These are phyloP conservation scores for Auriculariales sp. DNA, from an alignment of 768 basidiomycete species.

Conservation along the genomic window DNA sequence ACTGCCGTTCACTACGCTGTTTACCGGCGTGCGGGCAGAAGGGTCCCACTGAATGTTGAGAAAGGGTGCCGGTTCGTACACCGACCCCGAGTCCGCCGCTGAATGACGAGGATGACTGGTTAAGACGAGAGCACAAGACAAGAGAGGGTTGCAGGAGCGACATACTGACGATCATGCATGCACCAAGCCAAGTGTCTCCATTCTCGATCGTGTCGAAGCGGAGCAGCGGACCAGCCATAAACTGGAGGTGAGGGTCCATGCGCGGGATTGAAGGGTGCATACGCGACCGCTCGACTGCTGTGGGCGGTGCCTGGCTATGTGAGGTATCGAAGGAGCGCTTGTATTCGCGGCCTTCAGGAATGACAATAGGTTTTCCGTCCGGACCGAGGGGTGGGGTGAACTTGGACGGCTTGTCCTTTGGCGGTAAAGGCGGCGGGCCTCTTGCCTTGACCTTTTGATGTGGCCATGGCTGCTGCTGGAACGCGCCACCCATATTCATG, in stretches of 20 bases:
- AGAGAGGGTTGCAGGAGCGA: constrained; percentile 12
- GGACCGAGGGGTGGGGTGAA: neutral
- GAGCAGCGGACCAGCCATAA: constrained; percentile 86
- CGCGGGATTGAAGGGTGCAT: constrained; percentile 37
- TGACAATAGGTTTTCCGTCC: no score
- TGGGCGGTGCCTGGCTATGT: constrained; percentile 22
- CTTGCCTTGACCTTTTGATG: neutral
- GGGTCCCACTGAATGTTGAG: constrained; percentile 68
- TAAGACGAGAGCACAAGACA: constrained; percentile 1
- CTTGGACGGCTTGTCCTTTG: neutral
- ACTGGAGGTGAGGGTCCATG: constrained; percentile 70
- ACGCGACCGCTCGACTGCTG: constrained; percentile 48
- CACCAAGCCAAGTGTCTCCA: constrained; percentile 73
- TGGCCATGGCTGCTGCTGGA: neutral
- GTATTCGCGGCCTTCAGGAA: no score
- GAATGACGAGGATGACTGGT: neutral
- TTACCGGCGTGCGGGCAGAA: constrained; percentile 8
- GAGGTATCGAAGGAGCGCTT: neutral
- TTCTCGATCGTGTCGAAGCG: constrained; percentile 81
- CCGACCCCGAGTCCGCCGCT: constrained; percentile 70
- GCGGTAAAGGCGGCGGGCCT: neutral
- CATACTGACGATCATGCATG: constrained; percentile 77
- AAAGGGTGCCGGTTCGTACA: constrained; percentile 59
- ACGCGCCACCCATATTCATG: neutral
- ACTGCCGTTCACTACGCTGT: constrained; percentile 4